Evolutionary conservation across 768 basidiomycete genomes (phyloP), one percentile per base, ranked within the genome.

Genomic region (Boletus patriciae): DNA sequence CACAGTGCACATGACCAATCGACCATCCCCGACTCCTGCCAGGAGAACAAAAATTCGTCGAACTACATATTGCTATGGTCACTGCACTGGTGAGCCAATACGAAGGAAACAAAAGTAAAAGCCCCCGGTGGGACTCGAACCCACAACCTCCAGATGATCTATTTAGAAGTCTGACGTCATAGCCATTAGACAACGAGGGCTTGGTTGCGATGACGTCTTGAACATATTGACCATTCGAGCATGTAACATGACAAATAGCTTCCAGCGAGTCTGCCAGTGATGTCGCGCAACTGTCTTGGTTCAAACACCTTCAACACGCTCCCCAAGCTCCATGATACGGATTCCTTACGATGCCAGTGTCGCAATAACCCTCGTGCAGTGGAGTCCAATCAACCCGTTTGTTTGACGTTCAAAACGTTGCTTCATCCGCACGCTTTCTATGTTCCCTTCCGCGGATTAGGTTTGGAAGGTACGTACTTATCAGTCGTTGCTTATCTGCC

Each of bases 161-260:
- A 79, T 82, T 55, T 86, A 88, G 87, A 88, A 88, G 87, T 88
- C 87, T 88, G 87, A 88, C 87, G 87, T 88, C 87, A 88, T 88
- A 86, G 78, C 87, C 87, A 88, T 88, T 88, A 88, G 86, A 88
- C 87, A 86, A 88, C 83, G 80, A 80, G 87, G 86, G 86, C 87
- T 60, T 66, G 29, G 5, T n/a, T 37, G 0, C 12, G 10, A 7
- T 2, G 0, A 2, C 1, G 5, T 7, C 31, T n/a, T 45, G 23
- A 42, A 51, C n/a, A 7, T 41, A n/a, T 49, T 50, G 45, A 34
- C 3, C 27, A 6, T 33, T 21, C 1, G 10, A 34, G 19, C 8
- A 8, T 31, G 31, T 11, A n/a, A 34, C 12, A 11, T 25, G 23
- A 33, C 29, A 52, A n/a, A 37, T 37, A 33, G 4, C 13, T 31